Base-by-base conservation (phyloP, 176 grass and related monocot species). In the Oryza meridionalis region DNA sequence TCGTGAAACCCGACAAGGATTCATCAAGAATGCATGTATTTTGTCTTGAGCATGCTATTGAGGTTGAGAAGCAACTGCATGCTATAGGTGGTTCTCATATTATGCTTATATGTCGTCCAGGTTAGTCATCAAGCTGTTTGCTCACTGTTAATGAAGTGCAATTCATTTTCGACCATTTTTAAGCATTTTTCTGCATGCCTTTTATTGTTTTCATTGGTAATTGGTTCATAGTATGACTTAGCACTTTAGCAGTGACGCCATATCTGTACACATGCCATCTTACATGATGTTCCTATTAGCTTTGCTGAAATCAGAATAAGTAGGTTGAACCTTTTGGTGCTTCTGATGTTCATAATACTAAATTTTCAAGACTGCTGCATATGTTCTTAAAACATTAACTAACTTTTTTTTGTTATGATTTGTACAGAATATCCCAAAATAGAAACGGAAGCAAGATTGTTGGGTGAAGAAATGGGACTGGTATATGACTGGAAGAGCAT, bases 11-110 rank as follows among this genome's bases (percentile, higher is more conserved):
- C 84, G 93, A 96, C 69, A 99, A 92, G 78, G 93, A 99, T 96
- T 96, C 91, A 75, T 94, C 93, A 51, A 90, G 93, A 83, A 89
- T 99, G 93, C 97, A 99, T 92, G 90, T 91, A 67, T 99, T 99
- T 74, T 99, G 97, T 86, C 97, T 99, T 77, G 78, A 99, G 61
- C 97, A 99, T 84, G 97, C 97, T 74, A 84, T 90, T 25, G 93
- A 94, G 77, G 91, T 96, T 81, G 86, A 92, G 81, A 94, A 85
- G 91, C 97, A 87, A 81, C 89, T 99, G 86, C 81, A 78, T 53
- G 59, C 85, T 65, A 76, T 96, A 25, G 97, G 97, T 65, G 97
- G 97, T 71, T 77, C 89, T 13, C 68, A 92, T 89, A 78, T 96
- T 82, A 79, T 94, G 83, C 84, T 99, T 55, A 63, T 99, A 72